Percentiles rank a stretch among this genome's conserved stretches.
Evolutionary conservation across 208 protist species (phyloP).

Genomic region (Trypanosoma vivax): DNA sequence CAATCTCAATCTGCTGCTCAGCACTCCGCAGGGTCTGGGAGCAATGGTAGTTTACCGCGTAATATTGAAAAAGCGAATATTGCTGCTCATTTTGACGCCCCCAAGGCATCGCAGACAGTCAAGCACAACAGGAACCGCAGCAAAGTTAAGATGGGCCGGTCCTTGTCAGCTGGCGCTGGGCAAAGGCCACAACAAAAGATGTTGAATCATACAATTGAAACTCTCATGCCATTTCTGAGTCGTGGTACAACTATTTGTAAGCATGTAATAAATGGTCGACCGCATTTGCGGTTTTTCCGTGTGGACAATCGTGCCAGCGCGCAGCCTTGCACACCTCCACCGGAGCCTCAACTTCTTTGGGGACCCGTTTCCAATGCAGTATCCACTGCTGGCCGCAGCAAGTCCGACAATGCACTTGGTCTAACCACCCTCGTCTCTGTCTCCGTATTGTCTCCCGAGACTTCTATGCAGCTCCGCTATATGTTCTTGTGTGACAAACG

Average conservation of each 20-base stretch:
- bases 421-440: slow-evolving; percentile 37
- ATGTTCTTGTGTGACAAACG: slow-evolving; percentile 15
- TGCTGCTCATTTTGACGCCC: too few species aligned
- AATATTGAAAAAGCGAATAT: too few species aligned
- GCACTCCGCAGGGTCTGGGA: too few species aligned
- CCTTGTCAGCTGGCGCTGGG: slow-evolving; percentile 19
- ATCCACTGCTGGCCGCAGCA: not conserved
- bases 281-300: slow-evolving; percentile 57
- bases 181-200: slow-evolving; percentile 45
- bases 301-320: slow-evolving; percentile 42
- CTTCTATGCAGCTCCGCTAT: slow-evolving; percentile 4
- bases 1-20: too few species aligned
- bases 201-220: too few species aligned
- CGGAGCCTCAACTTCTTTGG: slow-evolving; percentile 75
- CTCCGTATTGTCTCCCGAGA: slow-evolving; percentile 23
- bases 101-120: too few species aligned
- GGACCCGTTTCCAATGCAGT: slow-evolving; percentile 1
- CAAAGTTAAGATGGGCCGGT: not conserved
- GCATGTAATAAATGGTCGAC: slow-evolving; percentile 28
- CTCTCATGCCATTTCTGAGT: slow-evolving; percentile 54
- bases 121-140: too few species aligned
- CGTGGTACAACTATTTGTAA: slow-evolving; percentile 33
- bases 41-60: too few species aligned
- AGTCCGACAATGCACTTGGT: slow-evolving; percentile 23
- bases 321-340: slow-evolving; percentile 25